A percentile compares a stretch with the other conserved stretches of the same genome.
These are phyloP conservation scores for Rhododendron griersonianum DNA, from an alignment of 148 eudicot species.

Conservation along the genomic window DNA sequence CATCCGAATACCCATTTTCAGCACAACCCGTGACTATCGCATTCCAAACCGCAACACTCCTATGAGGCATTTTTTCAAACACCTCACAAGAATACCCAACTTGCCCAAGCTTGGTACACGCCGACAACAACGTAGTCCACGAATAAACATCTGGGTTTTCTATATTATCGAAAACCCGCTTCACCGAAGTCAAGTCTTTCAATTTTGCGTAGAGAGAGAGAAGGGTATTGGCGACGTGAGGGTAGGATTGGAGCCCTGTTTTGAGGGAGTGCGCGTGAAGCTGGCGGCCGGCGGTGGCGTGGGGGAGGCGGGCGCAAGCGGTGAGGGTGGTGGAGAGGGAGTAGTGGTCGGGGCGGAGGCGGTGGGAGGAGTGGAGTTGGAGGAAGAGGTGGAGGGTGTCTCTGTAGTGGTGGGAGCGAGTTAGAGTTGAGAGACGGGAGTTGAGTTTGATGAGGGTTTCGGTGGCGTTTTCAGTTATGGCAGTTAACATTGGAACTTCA, in stretches of 20 bases:
- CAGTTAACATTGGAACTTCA: not conserved
- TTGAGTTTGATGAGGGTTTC: conserved; percentile 57
- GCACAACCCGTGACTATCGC: conserved; percentile 78
- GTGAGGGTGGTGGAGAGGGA: conserved; percentile 66
- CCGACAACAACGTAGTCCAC: conserved; percentile 71
- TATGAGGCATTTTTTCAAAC: conserved; percentile 55
- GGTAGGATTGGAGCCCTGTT: conserved; percentile 43
- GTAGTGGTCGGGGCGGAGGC: conserved; percentile 64
- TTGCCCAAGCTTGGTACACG: conserved; percentile 62
- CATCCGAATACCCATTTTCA: no score
- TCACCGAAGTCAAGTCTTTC: conserved; percentile 38
- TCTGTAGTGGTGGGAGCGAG: conserved; percentile 29
- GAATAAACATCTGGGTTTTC: conserved; percentile 78
- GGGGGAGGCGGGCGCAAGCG: conserved; percentile 38
- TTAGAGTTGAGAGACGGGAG: conserved; percentile 43
- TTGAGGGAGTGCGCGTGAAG: conserved; percentile 48
- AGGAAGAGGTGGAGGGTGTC: conserved; percentile 52
- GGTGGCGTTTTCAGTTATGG: conserved; percentile 12
- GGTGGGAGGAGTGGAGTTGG: conserved; percentile 48
- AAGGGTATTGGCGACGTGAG: conserved; percentile 62
- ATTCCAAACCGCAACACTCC: conserved; percentile 64
- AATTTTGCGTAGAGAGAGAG: conserved; percentile 59
- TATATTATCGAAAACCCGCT: conserved; percentile 45
- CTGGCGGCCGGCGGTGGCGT: conserved; percentile 35
- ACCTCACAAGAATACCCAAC: conserved; percentile 42